A percentile compares a stretch with the other conserved stretches of the same genome.
Conservation (phyloP, 352 stramenopile genomes). For the Stephanocyclus meneghinianus region DNA sequence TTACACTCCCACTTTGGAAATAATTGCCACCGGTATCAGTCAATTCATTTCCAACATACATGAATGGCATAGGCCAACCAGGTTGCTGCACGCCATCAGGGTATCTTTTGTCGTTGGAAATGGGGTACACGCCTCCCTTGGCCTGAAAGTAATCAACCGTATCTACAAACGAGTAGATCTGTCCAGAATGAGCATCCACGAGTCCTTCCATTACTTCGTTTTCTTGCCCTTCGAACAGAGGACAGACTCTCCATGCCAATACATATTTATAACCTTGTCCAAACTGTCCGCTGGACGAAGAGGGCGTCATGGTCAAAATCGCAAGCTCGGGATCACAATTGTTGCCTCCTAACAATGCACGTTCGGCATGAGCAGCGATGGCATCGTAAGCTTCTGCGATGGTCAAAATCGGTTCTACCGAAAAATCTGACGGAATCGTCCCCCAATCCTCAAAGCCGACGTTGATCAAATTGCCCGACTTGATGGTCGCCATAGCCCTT, state of each 20-base stretch:
- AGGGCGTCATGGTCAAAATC: conserved; percentile 19
- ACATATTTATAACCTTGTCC: conserved; percentile 23
- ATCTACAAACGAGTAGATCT: conserved; percentile 20
- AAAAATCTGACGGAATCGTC: conserved; percentile 15
- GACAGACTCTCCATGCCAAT: conserved; percentile 32
- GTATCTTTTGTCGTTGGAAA: conserved; percentile 23
- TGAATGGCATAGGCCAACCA: conserved; percentile 39
- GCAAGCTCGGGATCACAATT: conserved; percentile 23
- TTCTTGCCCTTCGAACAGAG: conserved; percentile 18
- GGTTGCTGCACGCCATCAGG: neutral
- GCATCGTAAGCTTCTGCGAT: conserved; percentile 9
- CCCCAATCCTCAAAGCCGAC: conserved; percentile 26
- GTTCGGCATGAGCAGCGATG: neutral
- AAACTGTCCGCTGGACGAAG: neutral
- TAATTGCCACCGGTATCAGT: conserved; percentile 30
- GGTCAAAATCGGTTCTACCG: conserved; percentile 4
- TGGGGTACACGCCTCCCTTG: conserved; percentile 31
- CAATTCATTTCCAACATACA: conserved; percentile 17
- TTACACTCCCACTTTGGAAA: neutral
- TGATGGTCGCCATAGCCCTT: conserved; percentile 15
- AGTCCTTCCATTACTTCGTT: conserved; percentile 26
- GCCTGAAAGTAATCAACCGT: conserved; percentile 37
- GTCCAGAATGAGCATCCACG: conserved; percentile 24
- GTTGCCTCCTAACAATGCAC: neutral
- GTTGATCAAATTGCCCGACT: conserved; percentile 29